These are phyloP conservation scores for Malassezia furfur DNA, from an alignment of 1,284 basidiomycete species.

Conservation along the genomic window DNA sequence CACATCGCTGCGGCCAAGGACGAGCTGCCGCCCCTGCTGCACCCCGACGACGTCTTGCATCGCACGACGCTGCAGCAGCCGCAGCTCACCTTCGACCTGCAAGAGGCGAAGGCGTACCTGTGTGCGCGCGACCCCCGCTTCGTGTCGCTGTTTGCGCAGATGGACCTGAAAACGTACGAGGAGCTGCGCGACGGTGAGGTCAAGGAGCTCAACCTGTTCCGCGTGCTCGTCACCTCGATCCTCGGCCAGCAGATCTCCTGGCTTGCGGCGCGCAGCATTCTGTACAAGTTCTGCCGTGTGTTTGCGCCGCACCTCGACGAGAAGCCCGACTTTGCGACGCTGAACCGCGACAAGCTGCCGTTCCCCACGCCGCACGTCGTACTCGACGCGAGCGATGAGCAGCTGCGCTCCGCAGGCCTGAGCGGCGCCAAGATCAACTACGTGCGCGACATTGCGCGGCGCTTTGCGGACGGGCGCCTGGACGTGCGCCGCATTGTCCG, in stretches of 20 bases:
- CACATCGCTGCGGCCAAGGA: no score
- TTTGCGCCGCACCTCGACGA: conserved; percentile 24
- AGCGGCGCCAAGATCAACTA: conserved; percentile 42
- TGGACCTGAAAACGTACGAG: conserved; percentile 50
- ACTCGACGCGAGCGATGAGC: conserved; percentile 26
- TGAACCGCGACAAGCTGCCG: conserved; percentile 35
- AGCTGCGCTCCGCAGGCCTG: conserved; percentile 35
- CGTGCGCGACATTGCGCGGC: conserved; percentile 34
- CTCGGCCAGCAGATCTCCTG: conserved; percentile 82
- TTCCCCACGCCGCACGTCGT: conserved; percentile 39
- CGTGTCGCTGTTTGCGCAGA: conserved; percentile 10
- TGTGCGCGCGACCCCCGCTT: conserved; percentile 11
- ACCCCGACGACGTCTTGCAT: neutral
- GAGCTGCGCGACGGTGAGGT: conserved; percentile 50
- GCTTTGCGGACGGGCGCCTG: conserved; percentile 38
- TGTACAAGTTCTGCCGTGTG: conserved; percentile 63
- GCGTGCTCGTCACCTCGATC: conserved; percentile 57
- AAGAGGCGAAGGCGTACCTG: conserved; percentile 6
- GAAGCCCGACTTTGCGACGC: conserved; percentile 12
- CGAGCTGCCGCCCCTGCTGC: conserved; percentile 2
- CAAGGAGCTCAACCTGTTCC: conserved; percentile 51
- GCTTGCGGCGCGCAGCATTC: conserved; percentile 75
- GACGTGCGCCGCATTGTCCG: conserved; percentile 33
- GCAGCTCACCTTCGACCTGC: conserved; percentile 5
- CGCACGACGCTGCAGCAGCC: conserved; percentile 16